These are phyloP conservation scores for Stevia rebaudiana DNA, from an alignment of 140 eudicot species.

Conservation along the genomic window DNA sequence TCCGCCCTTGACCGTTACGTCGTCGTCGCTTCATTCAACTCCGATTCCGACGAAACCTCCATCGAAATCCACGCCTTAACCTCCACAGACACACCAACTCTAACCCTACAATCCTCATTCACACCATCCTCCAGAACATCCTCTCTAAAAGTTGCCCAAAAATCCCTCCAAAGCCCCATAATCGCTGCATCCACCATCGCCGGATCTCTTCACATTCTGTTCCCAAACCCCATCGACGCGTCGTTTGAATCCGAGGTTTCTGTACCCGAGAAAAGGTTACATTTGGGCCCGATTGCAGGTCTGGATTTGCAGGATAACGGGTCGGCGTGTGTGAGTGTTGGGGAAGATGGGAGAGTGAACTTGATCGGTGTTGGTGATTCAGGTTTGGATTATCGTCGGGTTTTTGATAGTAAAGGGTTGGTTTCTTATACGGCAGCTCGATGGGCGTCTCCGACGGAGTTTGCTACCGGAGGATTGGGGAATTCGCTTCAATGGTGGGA, in stretches of 20 bases:
- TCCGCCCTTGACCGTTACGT: conserved; percentile 54
- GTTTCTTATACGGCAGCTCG: conserved; percentile 54
- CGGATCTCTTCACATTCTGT: conserved; percentile 54
- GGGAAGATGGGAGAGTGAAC: conserved; percentile 90
- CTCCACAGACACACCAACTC: conserved; percentile 31
- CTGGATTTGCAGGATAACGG: conserved; percentile 66
- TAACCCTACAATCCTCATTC: conserved; percentile 39
- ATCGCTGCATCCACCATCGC: conserved; percentile 55
- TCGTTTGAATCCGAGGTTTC: conserved; percentile 41
- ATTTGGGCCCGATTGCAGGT: conserved; percentile 43
- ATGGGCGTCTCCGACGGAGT: conserved; percentile 79
- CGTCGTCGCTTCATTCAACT: conserved; percentile 49
- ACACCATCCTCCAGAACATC: conserved; percentile 48
- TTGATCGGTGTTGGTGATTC: conserved; percentile 44
- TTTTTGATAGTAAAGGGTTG: conserved; percentile 69
- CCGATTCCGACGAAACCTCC: conserved; percentile 43
- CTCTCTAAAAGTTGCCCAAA: conserved; percentile 46
- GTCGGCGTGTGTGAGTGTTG: conserved; percentile 61
- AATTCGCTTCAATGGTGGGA: conserved; percentile 93
- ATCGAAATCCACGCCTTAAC: conserved; percentile 43
- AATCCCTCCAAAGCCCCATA: conserved; percentile 38
- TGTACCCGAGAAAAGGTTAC: conserved; percentile 47
- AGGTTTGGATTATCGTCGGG: conserved; percentile 33
- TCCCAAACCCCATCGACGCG: conserved; percentile 37
- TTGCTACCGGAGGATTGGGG: conserved; percentile 83